Evolutionary conservation across 495 filamentous ascomycete species (phyloP), one percentile per base, ranked within the genome.

Genomic region (Penicillium simplicissimum): DNA sequence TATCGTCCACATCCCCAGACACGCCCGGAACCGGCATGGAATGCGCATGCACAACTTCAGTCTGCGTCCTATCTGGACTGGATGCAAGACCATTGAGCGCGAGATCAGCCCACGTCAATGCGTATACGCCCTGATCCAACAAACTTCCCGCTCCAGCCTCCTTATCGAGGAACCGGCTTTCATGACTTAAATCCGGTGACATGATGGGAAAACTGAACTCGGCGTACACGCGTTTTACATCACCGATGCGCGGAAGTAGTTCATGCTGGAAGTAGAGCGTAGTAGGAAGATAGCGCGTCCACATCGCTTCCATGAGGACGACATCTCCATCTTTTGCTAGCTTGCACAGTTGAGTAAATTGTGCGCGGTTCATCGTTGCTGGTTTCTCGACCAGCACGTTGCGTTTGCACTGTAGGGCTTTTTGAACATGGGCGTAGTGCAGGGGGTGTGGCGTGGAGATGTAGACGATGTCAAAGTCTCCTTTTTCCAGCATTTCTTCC

Each of bases 271-370:
- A 59, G 48, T 59, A 42, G 33, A 42, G 33, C 36, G 57, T 52
- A 53, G 37, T 34, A 38, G 57, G 57, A 34, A 59, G 17, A 42
- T 59, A 59, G 33, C 57, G 45, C 21, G 57, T 59, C 57, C 57
- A 59, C 57, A 59, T 59, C 23, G 57, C 57, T 43, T 59, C 57
- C 57, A 59, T 59, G 34, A 59, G 23, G 34, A 59, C 57, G 23
- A 59, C 57, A 31, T 42, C 36, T 40, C 8, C 17, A 7, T 59
- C 57, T 34, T 59, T 59, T 52, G 57, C 57, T 52, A 59, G 35
- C 8, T 59, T 11, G 33, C 33, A 38, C 9, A 59, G 45, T 53
- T 33, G 33, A 42, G 3, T 43, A 33, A 40, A 59, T 9, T 59
- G 57, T 40, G 45, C 35, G 33, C 47, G 35, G 21, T 52, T 59